Evolutionary conservation across 2,329 filamentous ascomycete species (phyloP).

Genomic region (Hypoxylon sp.): DNA sequence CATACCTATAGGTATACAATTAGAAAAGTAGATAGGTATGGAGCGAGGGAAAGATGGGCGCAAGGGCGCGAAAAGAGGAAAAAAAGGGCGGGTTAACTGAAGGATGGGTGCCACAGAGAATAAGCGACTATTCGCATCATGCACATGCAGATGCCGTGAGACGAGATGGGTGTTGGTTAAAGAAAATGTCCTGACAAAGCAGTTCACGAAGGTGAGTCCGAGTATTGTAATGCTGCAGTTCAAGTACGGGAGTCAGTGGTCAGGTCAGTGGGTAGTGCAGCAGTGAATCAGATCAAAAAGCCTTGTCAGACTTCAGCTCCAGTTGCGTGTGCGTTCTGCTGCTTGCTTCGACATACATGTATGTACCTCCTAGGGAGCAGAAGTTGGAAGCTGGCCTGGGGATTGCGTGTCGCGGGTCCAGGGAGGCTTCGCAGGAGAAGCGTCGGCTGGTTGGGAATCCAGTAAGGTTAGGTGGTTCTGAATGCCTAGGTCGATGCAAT

Average conservation of each 20-base stretch:
- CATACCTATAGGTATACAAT: constrained; percentile 7
- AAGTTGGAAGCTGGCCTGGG: not conserved
- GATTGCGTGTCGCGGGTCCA: constrained; percentile 39
- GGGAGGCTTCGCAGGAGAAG: constrained; percentile 36
- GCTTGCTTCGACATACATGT: not conserved
- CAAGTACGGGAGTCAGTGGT: not conserved
- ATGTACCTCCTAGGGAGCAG: too few species aligned
- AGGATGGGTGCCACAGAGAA: constrained; percentile 49
- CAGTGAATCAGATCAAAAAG: constrained; percentile 16
- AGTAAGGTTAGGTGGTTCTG: constrained; percentile 38
- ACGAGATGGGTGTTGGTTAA: constrained; percentile 38
- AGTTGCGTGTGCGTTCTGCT: constrained; percentile 2
- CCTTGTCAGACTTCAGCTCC: constrained; percentile 34
- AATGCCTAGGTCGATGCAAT: constrained; percentile 47
- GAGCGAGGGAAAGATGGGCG: constrained; percentile 33
- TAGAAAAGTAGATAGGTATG: constrained; percentile 26
- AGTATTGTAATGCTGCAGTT: constrained; percentile 5
- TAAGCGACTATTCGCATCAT: constrained; percentile 50
- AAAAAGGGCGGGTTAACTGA: constrained; percentile 46
- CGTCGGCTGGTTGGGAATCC: constrained; percentile 28
- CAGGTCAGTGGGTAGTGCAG: constrained; percentile 2
- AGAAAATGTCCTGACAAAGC: constrained; percentile 33
- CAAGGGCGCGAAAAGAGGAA: constrained; percentile 22
- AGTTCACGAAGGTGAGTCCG: constrained; percentile 34
- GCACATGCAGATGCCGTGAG: constrained; percentile 48